Percentiles rank a stretch among this genome's conserved stretches.
These are phyloP conservation scores for Alisma plantagoaquatica DNA, from an alignment of 106 monocot species.

Conservation along the genomic window DNA sequence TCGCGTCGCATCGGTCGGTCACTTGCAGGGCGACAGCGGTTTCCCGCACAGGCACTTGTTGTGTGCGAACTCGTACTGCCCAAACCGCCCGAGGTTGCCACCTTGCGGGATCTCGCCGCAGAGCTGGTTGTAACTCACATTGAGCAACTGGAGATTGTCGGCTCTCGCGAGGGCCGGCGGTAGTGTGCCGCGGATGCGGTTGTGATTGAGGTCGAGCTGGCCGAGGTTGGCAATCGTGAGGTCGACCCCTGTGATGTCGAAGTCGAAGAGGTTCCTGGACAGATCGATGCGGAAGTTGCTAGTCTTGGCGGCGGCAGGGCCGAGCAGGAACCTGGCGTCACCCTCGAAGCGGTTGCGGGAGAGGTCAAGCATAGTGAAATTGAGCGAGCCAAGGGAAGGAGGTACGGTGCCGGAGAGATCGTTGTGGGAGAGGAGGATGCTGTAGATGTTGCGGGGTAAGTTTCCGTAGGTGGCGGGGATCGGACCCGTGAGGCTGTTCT, in stretches of 20 bases:
- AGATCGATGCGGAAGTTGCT: background rate
- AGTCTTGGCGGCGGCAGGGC: background rate
- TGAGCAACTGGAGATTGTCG: background rate
- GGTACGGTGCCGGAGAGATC: background rate
- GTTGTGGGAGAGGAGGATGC: background rate
- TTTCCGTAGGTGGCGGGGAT: too few relatives aligned
- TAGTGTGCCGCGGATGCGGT: too few relatives aligned
- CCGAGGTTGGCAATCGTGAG: too few relatives aligned
- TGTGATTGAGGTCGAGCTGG: too few relatives aligned
- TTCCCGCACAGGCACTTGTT: background rate
- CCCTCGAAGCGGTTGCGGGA: background rate
- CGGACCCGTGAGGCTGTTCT: too few relatives aligned
- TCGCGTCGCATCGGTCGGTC: background rate
- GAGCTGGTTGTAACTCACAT: background rate
- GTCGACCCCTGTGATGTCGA: background rate
- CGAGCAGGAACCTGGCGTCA: background rate
- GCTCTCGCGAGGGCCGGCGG: too few relatives aligned
- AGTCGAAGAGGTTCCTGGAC: background rate
- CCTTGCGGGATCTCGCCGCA: background rate
- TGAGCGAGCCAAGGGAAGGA: background rate
- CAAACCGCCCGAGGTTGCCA: background rate
- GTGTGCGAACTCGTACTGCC: background rate
- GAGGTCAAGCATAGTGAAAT: background rate
- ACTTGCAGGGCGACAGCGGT: background rate
- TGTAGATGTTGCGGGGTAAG: background rate